These are phyloP conservation scores for Lojkania enalia DNA, from an alignment of 2,329 filamentous ascomycete species.

Conservation along the genomic window DNA sequence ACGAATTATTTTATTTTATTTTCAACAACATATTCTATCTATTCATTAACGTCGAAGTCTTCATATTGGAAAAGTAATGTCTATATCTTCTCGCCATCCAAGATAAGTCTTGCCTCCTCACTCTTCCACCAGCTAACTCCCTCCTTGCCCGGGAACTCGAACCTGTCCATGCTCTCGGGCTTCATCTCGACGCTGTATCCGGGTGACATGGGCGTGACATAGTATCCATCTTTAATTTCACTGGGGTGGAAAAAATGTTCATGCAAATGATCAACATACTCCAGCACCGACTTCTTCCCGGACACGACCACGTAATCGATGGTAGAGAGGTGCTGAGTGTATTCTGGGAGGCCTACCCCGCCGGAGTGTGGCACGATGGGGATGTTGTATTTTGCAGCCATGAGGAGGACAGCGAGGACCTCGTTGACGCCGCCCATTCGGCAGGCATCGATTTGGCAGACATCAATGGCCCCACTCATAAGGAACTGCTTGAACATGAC, in stretches of 20 bases:
- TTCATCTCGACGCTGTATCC: constrained; percentile 97
- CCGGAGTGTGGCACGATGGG: constrained; percentile 89
- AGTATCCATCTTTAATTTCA: constrained; percentile 81
- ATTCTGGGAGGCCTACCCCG: constrained; percentile 88
- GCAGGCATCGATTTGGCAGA: constrained; percentile 90
- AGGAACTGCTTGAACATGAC: constrained; percentile 94
- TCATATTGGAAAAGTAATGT: too few relatives aligned
- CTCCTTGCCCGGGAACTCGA: constrained; percentile 73
- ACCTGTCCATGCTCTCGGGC: constrained; percentile 80
- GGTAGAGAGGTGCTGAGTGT: constrained; percentile 88
- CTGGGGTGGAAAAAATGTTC: constrained; percentile 88
- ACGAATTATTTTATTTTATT: too few relatives aligned
- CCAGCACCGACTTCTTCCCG: constrained; percentile 78
- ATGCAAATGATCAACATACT: constrained; percentile 92
- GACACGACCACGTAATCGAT: constrained; percentile 90
- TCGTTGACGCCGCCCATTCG: constrained; percentile 90
- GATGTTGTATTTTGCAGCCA: constrained; percentile 77
- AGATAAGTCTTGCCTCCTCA: constrained; percentile 74
- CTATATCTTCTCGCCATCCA: constrained; percentile 60
- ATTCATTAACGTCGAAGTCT: too few relatives aligned
- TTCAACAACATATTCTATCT: too few relatives aligned
- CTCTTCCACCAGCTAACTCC: constrained; percentile 85
- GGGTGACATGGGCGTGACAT: constrained; percentile 79
- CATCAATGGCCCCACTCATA: constrained; percentile 76
- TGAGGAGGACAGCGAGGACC: constrained; percentile 83